phyloP scores from a whole-genome alignment of 2,329 filamentous ascomycete genomes.

The Leptographium lundbergii region DNA sequence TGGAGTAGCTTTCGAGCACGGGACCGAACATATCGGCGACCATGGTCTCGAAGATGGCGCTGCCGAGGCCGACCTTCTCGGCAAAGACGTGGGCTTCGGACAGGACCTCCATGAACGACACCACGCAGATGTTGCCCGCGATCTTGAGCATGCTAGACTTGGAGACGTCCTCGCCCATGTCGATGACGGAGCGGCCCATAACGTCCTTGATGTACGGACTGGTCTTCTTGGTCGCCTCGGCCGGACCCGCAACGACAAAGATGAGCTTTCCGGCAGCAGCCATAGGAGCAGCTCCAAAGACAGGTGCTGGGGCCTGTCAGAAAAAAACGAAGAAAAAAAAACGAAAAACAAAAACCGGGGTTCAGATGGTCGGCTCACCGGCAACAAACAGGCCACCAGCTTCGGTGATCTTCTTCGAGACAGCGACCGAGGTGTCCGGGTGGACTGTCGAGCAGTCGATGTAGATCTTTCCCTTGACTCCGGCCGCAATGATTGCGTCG shows the following conservation, averaged over 20 bases:
- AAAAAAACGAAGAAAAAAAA: not conserved
- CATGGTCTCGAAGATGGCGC: conserved; percentile 1
- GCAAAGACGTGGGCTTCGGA: conserved; percentile 4
- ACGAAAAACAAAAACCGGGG: not conserved
- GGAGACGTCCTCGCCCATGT: conserved; percentile 1
- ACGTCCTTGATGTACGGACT: conserved; percentile 1
- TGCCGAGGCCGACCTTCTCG: conserved; percentile 3
- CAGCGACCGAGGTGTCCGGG: not conserved
- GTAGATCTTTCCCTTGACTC: conserved; percentile 1
- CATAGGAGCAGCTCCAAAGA: conserved; percentile 3
- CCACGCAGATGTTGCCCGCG: conserved; percentile 4
- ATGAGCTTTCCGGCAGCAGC: conserved; percentile 4
- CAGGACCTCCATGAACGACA: conserved; percentile 5
- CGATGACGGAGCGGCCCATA: conserved; percentile 2
- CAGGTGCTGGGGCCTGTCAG: not conserved
- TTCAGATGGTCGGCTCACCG: not conserved
- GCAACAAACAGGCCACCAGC: conserved; percentile 1
- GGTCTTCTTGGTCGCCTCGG: not conserved
- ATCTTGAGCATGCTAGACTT: conserved; percentile 4
- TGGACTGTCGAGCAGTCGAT: conserved; percentile 4
- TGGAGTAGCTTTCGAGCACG: conserved; percentile 6
- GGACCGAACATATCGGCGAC: conserved; percentile 4
- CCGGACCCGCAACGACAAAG: conserved; percentile 2
- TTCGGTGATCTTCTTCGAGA: not conserved
- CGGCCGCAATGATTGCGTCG: conserved; percentile 9